These are phyloP conservation scores for Funneliformis mosseae DNA, from an alignment of 192 early-diverging fungal genomes.

Conservation along the genomic window DNA sequence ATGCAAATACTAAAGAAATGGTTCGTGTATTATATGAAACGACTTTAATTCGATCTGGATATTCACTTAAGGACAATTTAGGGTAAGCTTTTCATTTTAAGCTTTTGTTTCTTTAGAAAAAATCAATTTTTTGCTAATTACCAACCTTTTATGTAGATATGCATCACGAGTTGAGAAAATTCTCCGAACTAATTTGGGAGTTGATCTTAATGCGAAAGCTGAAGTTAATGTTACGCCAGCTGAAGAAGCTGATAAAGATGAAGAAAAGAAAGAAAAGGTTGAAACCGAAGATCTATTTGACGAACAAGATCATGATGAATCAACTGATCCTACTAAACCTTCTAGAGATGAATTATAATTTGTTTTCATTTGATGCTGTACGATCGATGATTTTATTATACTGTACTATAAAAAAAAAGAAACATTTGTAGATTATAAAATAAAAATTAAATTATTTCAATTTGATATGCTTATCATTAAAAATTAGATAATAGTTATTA, in stretches of 20 bases:
- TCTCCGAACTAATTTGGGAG: slow-evolving; percentile 52
- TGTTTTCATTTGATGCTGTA: too few relatives aligned
- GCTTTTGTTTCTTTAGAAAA: slow-evolving; percentile 8
- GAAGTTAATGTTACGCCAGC: slow-evolving; percentile 22
- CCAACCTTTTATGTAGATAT: slow-evolving; percentile 12
- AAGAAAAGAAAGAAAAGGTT: not conserved
- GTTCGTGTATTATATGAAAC: slow-evolving; percentile 66
- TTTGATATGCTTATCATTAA: too few relatives aligned
- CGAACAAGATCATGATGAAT: slow-evolving; percentile 13
- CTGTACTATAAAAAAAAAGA: too few relatives aligned
- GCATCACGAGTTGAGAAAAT: slow-evolving; percentile 58
- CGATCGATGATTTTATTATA: too few relatives aligned
- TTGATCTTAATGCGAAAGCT: slow-evolving; percentile 49
- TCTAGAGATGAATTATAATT: not conserved
- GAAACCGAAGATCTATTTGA: slow-evolving; percentile 26
- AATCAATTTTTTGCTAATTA: not conserved
- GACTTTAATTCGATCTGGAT: slow-evolving; percentile 64
- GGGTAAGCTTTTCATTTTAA: slow-evolving; percentile 39
- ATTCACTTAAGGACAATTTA: slow-evolving; percentile 55
- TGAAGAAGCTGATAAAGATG: slow-evolving; percentile 16
- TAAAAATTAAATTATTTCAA: too few relatives aligned
- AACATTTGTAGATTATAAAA: too few relatives aligned
- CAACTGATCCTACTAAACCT: not conserved
- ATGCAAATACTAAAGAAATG: slow-evolving; percentile 51
- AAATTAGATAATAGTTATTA: too few relatives aligned